Evolutionary conservation across 1,139 yeast genomes (phyloP), one percentile per base, ranked within the genome.

Genomic region (Protomyces lactucae-debilis): DNA sequence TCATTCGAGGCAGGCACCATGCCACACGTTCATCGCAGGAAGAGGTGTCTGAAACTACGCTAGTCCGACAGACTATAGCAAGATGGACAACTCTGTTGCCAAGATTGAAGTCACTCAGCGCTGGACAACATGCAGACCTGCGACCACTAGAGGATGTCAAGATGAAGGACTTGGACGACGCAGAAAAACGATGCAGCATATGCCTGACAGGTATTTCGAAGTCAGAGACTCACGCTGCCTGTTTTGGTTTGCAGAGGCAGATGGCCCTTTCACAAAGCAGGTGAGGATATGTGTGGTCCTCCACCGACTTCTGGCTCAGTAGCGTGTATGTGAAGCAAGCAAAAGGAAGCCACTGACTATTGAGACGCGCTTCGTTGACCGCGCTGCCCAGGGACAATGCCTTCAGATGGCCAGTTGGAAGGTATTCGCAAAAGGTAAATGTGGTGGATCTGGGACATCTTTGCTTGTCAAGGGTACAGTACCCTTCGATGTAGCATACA

Each of bases 1-100:
- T 68, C 35, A 64, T 68, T 37, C 66, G 65, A 6, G 69, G 69
- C 3, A 57, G 69, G 16, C 28, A 18, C 5, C 10, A 16, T 3
- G 60, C 53, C 32, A 67, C 68, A 3, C 65, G 68, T 4, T 57
- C 40, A 6, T 48, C 16, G 51, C 39, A 51, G 5, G 39, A 16
- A 23, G 32, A 48, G 12, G 12, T 4, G 39, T n/a, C 39, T n/a
- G 40, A 54, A 12, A 39, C 52, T 4, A 51, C 35, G 16, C 55
- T 35, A 10, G 45, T 39, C 2, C 48, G 16, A 10, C 46, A 46
- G 23, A 8, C 51, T 37, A 25, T 36, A 8, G 36, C 52, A n/a
- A 39, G 43, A 25, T 59, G 63, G 63, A 28, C 45, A 8, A 28
- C 40, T 1, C 53, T 59, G n/a, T 21, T 52, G 57, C 63, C 63